Evolutionary conservation across 2,329 filamentous ascomycete genomes (phyloP), one percentile per base, ranked within the genome.

Genomic region (Xylariaceae sp.): DNA sequence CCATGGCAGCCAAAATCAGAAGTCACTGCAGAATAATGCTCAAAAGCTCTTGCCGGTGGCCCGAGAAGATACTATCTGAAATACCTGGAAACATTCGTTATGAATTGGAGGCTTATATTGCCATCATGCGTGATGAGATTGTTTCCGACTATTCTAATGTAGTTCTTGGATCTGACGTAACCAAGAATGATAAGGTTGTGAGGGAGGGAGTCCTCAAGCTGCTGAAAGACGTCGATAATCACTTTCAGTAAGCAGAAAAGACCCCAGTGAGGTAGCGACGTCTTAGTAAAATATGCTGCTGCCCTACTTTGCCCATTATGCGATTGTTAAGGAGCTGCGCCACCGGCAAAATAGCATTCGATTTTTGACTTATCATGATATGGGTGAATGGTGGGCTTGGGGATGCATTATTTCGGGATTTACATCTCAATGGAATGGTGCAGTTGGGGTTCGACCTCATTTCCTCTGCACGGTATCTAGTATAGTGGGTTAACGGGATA

Each of bases 111-210:
- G 4, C 13, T 18, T 32, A 43, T 10, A 40, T 52, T 11, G 42
- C 29, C 18, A 26, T 35, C 3, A 54, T 60, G 40, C 41, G 46
- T 11, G 39, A 55, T 33, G 20, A 10, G 0, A 55, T 60, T 40
- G 36, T 33, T 18, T 21, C 13, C 3, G 61, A 63, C 36, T 63
- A 63, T 33, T 18, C 11, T 2, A 55, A 56, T 23, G 23, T 52
- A 9, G 46, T 60, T 15, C 23, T 36, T 10, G 41, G 48, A 2
- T 24, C 20, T 8, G 26, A 53, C 8, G 35, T 30, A 8, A 48
- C 48, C 5, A n/a, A 37, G 6, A 30, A 49, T 11, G 32, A 53
- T 4, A 50, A 56, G n/a, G 18, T 23, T 23, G 41, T 37, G 3
- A 55, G 50, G 36, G 6, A 39, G 20, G 27, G 33, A n/a, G 32